Percentiles rank a stretch among this genome's conserved stretches.
Evolutionary conservation across 2,329 filamentous ascomycete genomes (phyloP).

Genomic region (Plenodomus lindquistii): DNA sequence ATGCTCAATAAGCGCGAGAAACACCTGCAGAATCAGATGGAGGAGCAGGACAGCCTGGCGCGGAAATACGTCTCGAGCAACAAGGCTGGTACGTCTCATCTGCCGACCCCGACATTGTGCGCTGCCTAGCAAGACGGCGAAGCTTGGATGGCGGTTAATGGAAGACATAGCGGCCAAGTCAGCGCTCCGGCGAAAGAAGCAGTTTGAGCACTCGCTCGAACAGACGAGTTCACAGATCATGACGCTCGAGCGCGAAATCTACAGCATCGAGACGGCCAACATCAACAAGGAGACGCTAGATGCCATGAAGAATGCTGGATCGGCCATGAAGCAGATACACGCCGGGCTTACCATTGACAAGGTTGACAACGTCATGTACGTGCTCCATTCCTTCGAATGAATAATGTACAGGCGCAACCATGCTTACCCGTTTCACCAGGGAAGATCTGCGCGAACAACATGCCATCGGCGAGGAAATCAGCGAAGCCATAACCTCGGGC

Average conservation of each 20-base stretch:
- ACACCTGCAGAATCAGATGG: constrained; percentile 88
- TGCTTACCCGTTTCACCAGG: constrained; percentile 55
- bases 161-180: constrained; percentile 88
- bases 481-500: constrained; percentile 76
- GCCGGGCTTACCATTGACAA: constrained; percentile 88
- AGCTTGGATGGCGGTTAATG: background rate
- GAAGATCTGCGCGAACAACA: constrained; percentile 91
- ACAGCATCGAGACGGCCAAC: constrained; percentile 95
- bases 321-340: constrained; percentile 93
- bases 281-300: constrained; percentile 96
- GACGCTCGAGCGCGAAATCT: constrained; percentile 93
- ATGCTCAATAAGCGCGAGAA: constrained; percentile 97
- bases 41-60: constrained; percentile 86
- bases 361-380: constrained; percentile 93
- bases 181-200: constrained; percentile 91
- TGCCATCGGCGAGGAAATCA: constrained; percentile 90
- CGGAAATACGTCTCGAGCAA: constrained; percentile 87
- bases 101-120: background rate
- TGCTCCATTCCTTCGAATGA: constrained; percentile 24
- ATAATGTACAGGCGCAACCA: too few species aligned
- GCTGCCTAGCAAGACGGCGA: background rate
- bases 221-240: constrained; percentile 88
- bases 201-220: constrained; percentile 86
- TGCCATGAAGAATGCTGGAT: constrained; percentile 88
- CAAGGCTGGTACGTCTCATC: constrained; percentile 75